Percentiles rank a stretch among this genome's conserved stretches.
Evolutionary conservation across 805 yeast genomes (phyloP).

Genomic region (Isabelozyma heimii): DNA sequence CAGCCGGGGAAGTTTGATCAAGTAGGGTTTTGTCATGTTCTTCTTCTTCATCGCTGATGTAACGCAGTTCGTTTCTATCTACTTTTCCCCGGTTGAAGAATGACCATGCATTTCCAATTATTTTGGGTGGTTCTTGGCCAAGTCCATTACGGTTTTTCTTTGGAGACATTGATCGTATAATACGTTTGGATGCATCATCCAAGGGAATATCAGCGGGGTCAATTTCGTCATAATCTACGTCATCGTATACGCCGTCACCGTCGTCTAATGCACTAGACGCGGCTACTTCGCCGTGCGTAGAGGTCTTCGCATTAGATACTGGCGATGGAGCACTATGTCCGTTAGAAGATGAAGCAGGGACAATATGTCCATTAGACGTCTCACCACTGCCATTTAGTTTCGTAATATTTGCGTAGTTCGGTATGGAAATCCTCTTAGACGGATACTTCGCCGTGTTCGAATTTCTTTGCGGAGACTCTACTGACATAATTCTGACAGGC

Average conservation of each 20-base stretch:
- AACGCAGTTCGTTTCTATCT: slow-evolving; percentile 33
- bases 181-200: too few species aligned
- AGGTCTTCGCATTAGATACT: too few species aligned
- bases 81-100: slow-evolving; percentile 21
- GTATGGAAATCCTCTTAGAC: slow-evolving; percentile 3
- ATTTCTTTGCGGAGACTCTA: not conserved
- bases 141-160: slow-evolving; percentile 1
- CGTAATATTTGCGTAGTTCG: not conserved
- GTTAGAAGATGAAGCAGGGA: not conserved
- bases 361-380: not conserved
- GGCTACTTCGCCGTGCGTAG: too few species aligned
- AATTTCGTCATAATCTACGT: not conserved
- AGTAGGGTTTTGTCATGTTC: slow-evolving; percentile 10
- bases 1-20: not conserved
- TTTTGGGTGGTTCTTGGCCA: slow-evolving; percentile 17
- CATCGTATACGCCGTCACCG: too few species aligned
- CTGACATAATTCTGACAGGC: not conserved
- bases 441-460: slow-evolving; percentile 1
- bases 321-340: not conserved
- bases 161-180: not conserved
- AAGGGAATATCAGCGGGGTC: not conserved
- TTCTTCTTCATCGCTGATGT: slow-evolving; percentile 27
- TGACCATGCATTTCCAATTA: slow-evolving; percentile 29
- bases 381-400: not conserved
- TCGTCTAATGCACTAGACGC: too few species aligned